Base-by-base conservation (phyloP, 371 early-diverging fungal species). In the Zychaea mexicana region DNA sequence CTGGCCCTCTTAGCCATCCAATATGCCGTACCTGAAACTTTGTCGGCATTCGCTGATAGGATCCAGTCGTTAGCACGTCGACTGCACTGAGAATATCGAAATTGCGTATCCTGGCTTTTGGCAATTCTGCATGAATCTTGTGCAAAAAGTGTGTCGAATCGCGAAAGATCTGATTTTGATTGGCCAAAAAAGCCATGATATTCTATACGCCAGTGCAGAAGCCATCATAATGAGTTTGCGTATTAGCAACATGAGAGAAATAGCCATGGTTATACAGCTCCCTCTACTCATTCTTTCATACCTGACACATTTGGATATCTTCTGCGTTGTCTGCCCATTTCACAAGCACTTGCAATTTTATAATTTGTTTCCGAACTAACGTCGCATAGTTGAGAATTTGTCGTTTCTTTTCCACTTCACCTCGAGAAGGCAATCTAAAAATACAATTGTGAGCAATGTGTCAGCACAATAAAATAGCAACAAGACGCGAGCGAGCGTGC, bases 21-120 rank as follows among this genome's bases (percentile, higher is more conserved):
- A 13, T 46, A 8, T 49, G 12, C n/a, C 17, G 7, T 76, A 79
- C 82, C 71, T 82, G 69, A 31, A 73, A 70, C 53, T 79, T 78
- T 13, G 78, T 73, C 4, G 92, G 92, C 68, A 92, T 78, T 3
- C 89, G 86, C 55, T 86, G 86, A 65, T 91, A 90, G 9, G 86
- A 80, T 46, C 93, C 91, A 12, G 90, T 90, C 1, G 90, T 88
- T 49, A 91, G 76, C 15, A 91, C 85, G 67, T 92, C 92, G 6
- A 91, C 86, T 1, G 93, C 91, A 22, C 86, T 90, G 42, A 79
- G 72, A 56, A 92, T 85, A 70, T 92, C 93, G 65, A 87, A 91
- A 72, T 90, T 88, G 32, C 91, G 80, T 60, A 91, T 79, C 63
- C 92, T 82, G 39, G 90, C 90, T 64, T 84, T 82, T 32, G 87